Evolutionary conservation across 192 early-diverging fungal genomes (phyloP), one percentile per base, ranked within the genome.

Genomic region (Coemansia umbellata): DNA sequence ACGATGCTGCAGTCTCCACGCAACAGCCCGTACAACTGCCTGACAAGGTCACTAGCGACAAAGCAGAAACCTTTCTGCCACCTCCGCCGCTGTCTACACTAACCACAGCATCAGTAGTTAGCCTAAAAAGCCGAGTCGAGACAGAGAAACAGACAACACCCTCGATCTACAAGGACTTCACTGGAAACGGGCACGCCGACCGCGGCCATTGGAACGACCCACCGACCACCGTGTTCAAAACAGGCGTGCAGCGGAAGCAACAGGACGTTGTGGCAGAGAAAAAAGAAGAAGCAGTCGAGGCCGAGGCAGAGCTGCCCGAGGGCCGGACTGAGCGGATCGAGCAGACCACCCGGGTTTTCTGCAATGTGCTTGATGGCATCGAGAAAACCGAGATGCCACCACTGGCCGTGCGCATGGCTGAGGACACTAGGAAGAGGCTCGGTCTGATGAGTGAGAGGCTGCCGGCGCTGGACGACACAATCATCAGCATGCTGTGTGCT

Each of bases 201-300:
- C 43, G 41, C 32, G 77, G 77, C 10, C 77, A 79, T 57, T 79
- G 77, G 77, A 79, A 79, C 47, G 77, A 79, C 53, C 77, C 77
- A 32, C 71, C 77, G 33, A 59, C 69, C 4, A 45, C 59, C 3
- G 63, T 73, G 1, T 78, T 78, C 55, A 63, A 67, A 31, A 4
- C 53, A 63, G 31, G 15, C 47, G 23, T 8, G 40, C 42, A 21
- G 44, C 35, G 13, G 7, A 58, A 37, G 26, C 35, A 23, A 30
- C 26, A 13, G 26, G 37, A n/a, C n/a, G n/a, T n/a, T n/a, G n/a
- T n/a, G n/a, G n/a, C n/a, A n/a, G n/a, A n/a, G n/a, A n/a, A 23
- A 37, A 8, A 47, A 39, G 43, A 23, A 31, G 58, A 40, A 30
- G 31, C 48, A 0, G 50, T 35, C 32, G 37, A 31, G 22, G 8